Evolutionary conservation across 352 stramenopile species (phyloP), one percentile per base, ranked within the genome.

Genomic region (Halophytophthora polymorphica): DNA sequence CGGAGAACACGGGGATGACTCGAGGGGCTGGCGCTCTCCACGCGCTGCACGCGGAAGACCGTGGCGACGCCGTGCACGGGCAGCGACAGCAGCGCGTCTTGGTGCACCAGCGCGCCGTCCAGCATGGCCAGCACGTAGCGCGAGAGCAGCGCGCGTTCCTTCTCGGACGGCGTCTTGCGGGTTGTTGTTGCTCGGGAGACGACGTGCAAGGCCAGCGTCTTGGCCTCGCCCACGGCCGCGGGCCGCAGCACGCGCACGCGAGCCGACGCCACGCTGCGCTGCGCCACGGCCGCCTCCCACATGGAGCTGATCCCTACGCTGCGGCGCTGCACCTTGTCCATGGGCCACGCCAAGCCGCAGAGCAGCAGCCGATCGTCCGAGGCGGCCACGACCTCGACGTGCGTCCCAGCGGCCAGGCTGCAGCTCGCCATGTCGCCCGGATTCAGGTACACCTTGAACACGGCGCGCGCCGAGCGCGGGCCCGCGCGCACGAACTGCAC

Each of bases 371-470:
- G n/a, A 2, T 15, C 34, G 18, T 47, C 48, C 3, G 37, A 35
- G 29, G 53, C 33, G 10, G 50, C 51, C 13, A 43, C 48, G 13
- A 88, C 53, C 28, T 59, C 56, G 47, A 89, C 66, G 36, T 58
- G 44, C 7, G 48, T 43, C 19, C 80, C 80, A 0, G 77, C 69
- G 33, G 71, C 62, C 21, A 91, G 56, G 0, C 49, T 45, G 28
- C 54, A 70, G 0, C 53, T 29, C 2, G 50, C 25, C 71, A 91
- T 84, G 53, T 88, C 77, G 34, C 58, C 58, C 0, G 76, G 64
- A 45, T 77, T 84, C 18, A 91, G 47, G 47, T 89, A 88, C 18
- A 91, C 65, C 44, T 88, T 91, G 8, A 69, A 84, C 48, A 84
- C 66, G 2, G 72, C 71, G 22, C 65, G 56, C 6, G 77, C 74